A percentile compares a stretch with the other conserved stretches of the same genome.
phyloP scores from a whole-genome alignment of 441 rosid species.

The Adansonia rubrostipa region DNA sequence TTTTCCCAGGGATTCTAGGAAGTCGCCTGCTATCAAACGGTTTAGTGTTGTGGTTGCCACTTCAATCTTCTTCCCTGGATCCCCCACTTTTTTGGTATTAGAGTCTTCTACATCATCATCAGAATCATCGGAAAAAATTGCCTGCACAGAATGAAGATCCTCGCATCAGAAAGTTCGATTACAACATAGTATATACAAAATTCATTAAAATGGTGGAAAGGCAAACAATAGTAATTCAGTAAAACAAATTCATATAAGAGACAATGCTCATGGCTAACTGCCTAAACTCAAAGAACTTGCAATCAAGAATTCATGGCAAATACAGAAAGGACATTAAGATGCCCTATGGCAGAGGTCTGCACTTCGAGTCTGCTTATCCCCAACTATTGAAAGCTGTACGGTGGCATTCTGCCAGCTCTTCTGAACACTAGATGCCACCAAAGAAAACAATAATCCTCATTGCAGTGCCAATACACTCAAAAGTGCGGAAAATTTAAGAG shows the following conservation, averaged over 20 bases:
- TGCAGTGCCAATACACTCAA: not conserved
- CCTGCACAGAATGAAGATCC: slow-evolving; percentile 49
- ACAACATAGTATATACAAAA: not conserved
- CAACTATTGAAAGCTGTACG: not conserved
- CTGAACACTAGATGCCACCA: not conserved
- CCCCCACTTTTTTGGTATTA: slow-evolving; percentile 37
- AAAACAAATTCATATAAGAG: not conserved
- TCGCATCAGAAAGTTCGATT: not conserved
- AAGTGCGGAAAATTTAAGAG: not conserved
- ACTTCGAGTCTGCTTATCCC: not conserved
- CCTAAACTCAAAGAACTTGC: not conserved
- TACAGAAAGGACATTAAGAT: not conserved
- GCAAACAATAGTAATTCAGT: not conserved
- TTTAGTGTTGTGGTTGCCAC: slow-evolving; percentile 80
- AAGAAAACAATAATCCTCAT: slow-evolving; percentile 1
- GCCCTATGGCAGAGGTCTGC: not conserved
- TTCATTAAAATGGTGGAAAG: not conserved
- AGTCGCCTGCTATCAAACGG: slow-evolving; percentile 94
- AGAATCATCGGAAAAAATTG: slow-evolving; percentile 96
- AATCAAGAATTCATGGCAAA: not conserved
- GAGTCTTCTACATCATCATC: slow-evolving; percentile 44
- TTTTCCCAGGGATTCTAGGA: slow-evolving; percentile 88
- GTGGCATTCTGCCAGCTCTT: not conserved
- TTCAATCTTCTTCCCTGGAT: slow-evolving; percentile 71
- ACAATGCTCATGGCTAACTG: not conserved